phyloP scores from a whole-genome alignment of 2,329 filamentous ascomycete genomes.

The Phialophora verrucosa region DNA sequence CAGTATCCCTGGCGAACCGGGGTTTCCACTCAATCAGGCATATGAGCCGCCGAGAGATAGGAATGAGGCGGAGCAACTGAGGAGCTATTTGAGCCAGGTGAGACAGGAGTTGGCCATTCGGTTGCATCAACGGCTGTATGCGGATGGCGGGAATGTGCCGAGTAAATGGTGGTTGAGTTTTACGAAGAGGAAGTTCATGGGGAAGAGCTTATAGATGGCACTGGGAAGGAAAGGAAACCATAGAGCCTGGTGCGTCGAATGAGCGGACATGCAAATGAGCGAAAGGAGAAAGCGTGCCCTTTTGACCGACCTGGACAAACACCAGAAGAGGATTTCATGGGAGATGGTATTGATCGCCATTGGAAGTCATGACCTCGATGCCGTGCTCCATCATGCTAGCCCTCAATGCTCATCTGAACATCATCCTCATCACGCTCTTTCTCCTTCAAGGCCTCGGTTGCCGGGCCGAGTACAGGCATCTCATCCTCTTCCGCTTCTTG shows the following conservation, averaged over 20 bases:
- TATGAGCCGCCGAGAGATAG: conserved; percentile 87
- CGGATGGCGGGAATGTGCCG: conserved; percentile 70
- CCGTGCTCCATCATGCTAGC: not conserved
- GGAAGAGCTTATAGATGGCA: conserved; percentile 73
- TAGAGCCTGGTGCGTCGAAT: not conserved
- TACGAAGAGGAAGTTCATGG: conserved; percentile 99
- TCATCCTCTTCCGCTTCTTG: conserved; percentile 1
- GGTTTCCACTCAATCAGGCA: conserved; percentile 93
- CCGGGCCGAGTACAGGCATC: not conserved
- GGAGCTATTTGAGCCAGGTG: conserved; percentile 80
- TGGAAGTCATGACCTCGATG: not conserved
- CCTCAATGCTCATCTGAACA: conserved; percentile 15
- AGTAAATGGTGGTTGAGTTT: conserved; percentile 98
- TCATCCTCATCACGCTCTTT: conserved; percentile 10
- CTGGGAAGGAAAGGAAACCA: not conserved
- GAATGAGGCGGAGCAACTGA: conserved; percentile 85
- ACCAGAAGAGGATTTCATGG: not conserved
- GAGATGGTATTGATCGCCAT: not conserved
- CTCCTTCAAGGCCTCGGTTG: conserved; percentile 13
- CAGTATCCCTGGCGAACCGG: conserved; percentile 89
- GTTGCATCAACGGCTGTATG: conserved; percentile 82
- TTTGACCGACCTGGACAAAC: not conserved
- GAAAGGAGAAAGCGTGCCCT: not conserved
- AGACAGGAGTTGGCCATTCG: conserved; percentile 86
- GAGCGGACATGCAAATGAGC: not conserved